Conservation (phyloP, 2,329 filamentous ascomycete genomes). For the Pseudocercospora cruenta region DNA sequence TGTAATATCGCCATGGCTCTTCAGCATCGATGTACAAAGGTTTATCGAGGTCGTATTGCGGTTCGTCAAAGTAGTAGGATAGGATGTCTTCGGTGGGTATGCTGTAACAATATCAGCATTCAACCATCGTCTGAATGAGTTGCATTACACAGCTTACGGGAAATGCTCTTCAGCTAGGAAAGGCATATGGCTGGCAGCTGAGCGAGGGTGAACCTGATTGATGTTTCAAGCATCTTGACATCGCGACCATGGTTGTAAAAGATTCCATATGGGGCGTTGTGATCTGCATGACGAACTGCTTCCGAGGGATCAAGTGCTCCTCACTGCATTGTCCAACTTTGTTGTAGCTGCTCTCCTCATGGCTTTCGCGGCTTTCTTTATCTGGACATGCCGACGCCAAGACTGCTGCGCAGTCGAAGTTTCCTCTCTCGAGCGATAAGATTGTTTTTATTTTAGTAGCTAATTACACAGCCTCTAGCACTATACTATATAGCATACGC, state of each 20-base stretch:
- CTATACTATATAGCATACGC: too few species aligned
- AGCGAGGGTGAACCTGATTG: background rate
- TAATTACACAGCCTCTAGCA: too few species aligned
- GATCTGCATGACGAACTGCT: too few species aligned
- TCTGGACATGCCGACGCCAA: background rate
- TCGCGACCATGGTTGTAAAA: background rate
- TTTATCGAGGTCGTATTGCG: constrained; percentile 50
- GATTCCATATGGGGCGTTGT: background rate
- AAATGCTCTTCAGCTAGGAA: constrained; percentile 27
- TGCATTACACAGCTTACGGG: constrained; percentile 16
- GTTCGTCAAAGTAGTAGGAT: constrained; percentile 57
- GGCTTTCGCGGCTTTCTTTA: background rate
- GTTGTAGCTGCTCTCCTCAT: background rate
- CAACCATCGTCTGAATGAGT: background rate
- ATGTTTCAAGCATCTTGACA: background rate
- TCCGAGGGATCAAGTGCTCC: background rate
- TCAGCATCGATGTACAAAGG: constrained; percentile 56
- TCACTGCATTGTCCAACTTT: background rate
- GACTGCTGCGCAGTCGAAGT: background rate
- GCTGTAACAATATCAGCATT: background rate
- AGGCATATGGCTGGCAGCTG: background rate
- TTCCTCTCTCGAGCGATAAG: too few species aligned
- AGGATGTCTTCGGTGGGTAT: constrained; percentile 55
- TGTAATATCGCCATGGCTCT: constrained; percentile 42
- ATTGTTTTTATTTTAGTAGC: too few species aligned